Percentiles rank a stretch among this genome's conserved stretches.
Conservation (phyloP, 352 stramenopile genomes). For the Globisporangium radiosum region DNA sequence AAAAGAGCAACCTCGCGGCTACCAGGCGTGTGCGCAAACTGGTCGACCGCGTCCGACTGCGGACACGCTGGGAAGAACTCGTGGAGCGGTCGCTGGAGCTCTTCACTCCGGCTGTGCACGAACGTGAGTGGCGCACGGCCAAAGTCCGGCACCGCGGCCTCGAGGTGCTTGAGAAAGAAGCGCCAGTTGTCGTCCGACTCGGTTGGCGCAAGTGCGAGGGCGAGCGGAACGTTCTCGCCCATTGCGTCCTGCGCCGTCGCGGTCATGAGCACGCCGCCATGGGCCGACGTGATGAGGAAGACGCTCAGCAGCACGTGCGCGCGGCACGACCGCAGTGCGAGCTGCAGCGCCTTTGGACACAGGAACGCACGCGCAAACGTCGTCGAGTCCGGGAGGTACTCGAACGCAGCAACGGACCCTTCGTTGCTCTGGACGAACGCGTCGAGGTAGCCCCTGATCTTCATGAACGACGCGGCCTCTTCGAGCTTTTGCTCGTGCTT, state of each 20-base stretch:
- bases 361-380: slow-evolving; percentile 63
- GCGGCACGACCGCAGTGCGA: slow-evolving; percentile 47
- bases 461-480: slow-evolving; percentile 63
- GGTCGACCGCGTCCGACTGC: slow-evolving; percentile 55
- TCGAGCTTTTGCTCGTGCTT: slow-evolving; percentile 61
- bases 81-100: slow-evolving; percentile 32
- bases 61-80: slow-evolving; percentile 43
- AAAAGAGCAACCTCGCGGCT: no score
- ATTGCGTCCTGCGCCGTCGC: slow-evolving; percentile 68
- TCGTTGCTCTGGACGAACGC: slow-evolving; percentile 50
- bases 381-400: slow-evolving; percentile 34
- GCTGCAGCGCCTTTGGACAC: slow-evolving; percentile 53
- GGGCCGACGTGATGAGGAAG: slow-evolving; percentile 57
- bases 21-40: slow-evolving; percentile 28
- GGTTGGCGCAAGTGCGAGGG: slow-evolving; percentile 39
- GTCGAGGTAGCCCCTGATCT: slow-evolving; percentile 57
- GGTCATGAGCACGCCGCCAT: slow-evolving; percentile 64
- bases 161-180: slow-evolving; percentile 62
- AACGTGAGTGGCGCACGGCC: slow-evolving; percentile 42
- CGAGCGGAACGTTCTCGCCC: slow-evolving; percentile 68
- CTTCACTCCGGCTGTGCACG: slow-evolving; percentile 60
- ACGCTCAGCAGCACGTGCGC: slow-evolving; percentile 59
- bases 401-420: slow-evolving; percentile 55
- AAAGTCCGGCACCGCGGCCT: slow-evolving; percentile 48
- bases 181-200: slow-evolving; percentile 57